Conservation (phyloP, 768 basidiomycete species). For the Leucosporidium scottii region DNA sequence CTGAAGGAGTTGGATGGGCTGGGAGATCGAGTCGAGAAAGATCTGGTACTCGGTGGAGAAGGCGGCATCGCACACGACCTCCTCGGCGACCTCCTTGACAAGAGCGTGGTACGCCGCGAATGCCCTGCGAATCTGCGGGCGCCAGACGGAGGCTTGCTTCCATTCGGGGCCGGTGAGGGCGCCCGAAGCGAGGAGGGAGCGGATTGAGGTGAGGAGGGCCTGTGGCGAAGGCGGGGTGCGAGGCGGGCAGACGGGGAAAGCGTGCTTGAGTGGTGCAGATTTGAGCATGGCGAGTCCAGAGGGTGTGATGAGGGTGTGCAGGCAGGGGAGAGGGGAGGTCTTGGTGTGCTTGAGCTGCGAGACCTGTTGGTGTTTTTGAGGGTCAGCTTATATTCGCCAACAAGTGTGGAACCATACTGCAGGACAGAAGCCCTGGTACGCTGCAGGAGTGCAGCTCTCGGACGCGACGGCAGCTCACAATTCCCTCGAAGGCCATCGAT, state of each 20-base stretch:
- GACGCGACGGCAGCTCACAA: constrained; percentile 13
- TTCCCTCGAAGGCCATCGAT: constrained; percentile 30
- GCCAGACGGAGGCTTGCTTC: constrained; percentile 22
- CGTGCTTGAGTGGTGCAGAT: constrained; percentile 29
- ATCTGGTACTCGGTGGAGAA: constrained; percentile 29
- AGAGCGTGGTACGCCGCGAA: constrained; percentile 26
- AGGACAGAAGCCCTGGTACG: background rate
- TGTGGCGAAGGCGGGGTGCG: constrained; percentile 19
- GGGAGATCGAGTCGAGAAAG: constrained; percentile 32
- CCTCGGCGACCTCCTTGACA: constrained; percentile 25
- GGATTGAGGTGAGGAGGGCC: constrained; percentile 28
- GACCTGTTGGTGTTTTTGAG: background rate
- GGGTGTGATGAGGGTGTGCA: constrained; percentile 29
- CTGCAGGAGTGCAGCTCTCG: background rate
- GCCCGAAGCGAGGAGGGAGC: constrained; percentile 18
- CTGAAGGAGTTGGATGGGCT: constrained; percentile 29
- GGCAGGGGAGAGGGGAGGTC: constrained; percentile 18
- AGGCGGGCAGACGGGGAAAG: constrained; percentile 27
- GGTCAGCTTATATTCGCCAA: background rate
- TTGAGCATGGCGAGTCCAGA: constrained; percentile 29
- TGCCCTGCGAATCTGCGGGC: constrained; percentile 23
- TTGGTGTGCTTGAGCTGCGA: constrained; percentile 23
- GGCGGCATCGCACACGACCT: constrained; percentile 12
- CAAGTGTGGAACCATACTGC: too few relatives aligned
- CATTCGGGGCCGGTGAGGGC: constrained; percentile 11